Evolutionary conservation across 2,329 filamentous ascomycete species (phyloP).

Genomic region (Penicillium sp.): DNA sequence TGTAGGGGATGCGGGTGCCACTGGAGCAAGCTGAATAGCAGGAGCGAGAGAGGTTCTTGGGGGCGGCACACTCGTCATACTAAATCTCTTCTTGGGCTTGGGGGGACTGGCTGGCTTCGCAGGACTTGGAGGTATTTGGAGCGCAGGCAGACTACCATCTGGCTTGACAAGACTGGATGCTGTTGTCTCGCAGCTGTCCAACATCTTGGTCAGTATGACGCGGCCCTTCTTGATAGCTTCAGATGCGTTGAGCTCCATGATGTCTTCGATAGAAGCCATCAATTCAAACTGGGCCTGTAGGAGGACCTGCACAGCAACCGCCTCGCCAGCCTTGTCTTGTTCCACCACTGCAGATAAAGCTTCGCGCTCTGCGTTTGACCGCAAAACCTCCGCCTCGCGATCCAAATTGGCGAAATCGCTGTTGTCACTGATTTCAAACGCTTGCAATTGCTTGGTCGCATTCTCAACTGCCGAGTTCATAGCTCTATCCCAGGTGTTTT

Average conservation of each 20-base stretch:
- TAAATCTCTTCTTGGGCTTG: conserved; percentile 66
- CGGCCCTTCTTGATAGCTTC: conserved; percentile 82
- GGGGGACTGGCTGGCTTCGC: conserved; percentile 71
- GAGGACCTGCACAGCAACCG: conserved; percentile 77
- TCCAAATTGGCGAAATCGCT: conserved; percentile 73
- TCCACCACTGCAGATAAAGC: conserved; percentile 77
- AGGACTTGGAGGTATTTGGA: conserved; percentile 67
- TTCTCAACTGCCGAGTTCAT: conserved; percentile 88
- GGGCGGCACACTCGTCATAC: conserved; percentile 40
- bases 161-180: conserved; percentile 87
- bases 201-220: conserved; percentile 73
- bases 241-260: conserved; percentile 79
- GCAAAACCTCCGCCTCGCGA: conserved; percentile 84
- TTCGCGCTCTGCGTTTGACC: conserved; percentile 80
- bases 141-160: conserved; percentile 66
- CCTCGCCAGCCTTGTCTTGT: conserved; percentile 80
- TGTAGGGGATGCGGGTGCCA: conserved; percentile 62
- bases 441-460: conserved; percentile 75
- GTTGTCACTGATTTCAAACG: conserved; percentile 68
- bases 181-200: conserved; percentile 75
- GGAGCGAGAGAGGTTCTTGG: conserved; percentile 30
- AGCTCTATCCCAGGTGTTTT: conserved; percentile 82
- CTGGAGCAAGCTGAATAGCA: conserved; percentile 36
- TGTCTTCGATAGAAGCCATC: conserved; percentile 78
- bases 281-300: conserved; percentile 92